Evolutionary conservation across 2,329 filamentous ascomycete species (phyloP), one percentile per base, ranked within the genome.

Genomic region (Talaromyces verruculosus): DNA sequence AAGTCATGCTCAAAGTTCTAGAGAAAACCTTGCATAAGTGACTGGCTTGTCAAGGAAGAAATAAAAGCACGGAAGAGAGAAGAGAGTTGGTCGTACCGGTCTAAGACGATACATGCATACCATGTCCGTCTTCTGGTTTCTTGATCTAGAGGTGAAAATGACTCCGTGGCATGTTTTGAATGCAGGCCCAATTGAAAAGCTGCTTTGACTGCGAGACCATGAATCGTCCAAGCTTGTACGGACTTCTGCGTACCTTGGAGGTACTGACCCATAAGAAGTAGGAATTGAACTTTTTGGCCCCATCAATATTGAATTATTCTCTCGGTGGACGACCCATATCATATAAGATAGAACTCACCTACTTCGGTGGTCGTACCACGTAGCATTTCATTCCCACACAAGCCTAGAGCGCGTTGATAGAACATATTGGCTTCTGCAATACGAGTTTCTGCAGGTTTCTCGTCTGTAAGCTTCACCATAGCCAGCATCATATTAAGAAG

Each of bases 221-320:
- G 85, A 0, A 83, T 77, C 0, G 78, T 83, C 84, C 84, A 87
- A 1, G 84, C 81, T 63, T 85, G 80, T 1, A 84, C 76, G 0
- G 84, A 85, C 22, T 80, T 81, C 43, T 84, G 82, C 0, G 84
- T 85, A 1, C 84, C 83, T 69, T 87, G 84, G 0, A 86, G 76
- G 65, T 86, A 86, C 58, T 84, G 82, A 4, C 79, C 79, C 68
- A 82, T 77, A 0, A 86, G 66, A 0, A 87, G 74, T 7, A 85
- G 76, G 49, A 79, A 80, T 70, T 85, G 83, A 0, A 85, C 83
- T 79, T 22, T 43, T n/a, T 15, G 17, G 17, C 10, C 8, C 19
- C n/a, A 47, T 47, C 43, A 47, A 22, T 13, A 22, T 43, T 19
- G 39, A n/a, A 43, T 3, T 3, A 8, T 8, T 13, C 43, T 5